Percentiles rank a stretch among this genome's conserved stretches.
phyloP scores from a whole-genome alignment of 208 protist species.

The Leptomonas pyrrhocoris region DNA sequence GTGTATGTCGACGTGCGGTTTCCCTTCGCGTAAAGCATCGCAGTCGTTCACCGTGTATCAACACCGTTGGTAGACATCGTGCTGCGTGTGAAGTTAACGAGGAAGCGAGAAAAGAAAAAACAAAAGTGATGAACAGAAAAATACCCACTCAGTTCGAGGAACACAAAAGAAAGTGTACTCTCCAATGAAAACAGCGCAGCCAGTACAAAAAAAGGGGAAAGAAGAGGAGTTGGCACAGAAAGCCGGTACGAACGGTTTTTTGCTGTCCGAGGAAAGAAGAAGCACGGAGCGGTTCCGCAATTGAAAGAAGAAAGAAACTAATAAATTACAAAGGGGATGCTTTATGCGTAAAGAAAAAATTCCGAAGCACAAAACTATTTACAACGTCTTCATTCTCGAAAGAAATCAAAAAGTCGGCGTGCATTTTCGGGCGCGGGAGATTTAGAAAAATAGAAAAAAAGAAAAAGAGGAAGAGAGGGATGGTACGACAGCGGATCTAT shows the following conservation, averaged over 20 bases:
- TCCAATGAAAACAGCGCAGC: not conserved
- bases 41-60: not conserved
- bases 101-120: not conserved
- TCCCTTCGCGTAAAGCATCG: not conserved
- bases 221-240: not conserved
- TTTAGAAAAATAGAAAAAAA: not conserved
- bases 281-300: not conserved
- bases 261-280: not conserved
- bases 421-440: no score
- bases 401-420: no score
- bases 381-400: no score
- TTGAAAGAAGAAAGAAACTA: not conserved
- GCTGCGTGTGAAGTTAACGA: not conserved
- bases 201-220: not conserved
- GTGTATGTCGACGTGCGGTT: no score
- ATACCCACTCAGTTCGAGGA: no score
- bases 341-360: not conserved
- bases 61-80: not conserved
- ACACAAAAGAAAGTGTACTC: no score
- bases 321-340: not conserved
- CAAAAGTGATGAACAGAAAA: not conserved
- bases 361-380: no score
- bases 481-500: not conserved
- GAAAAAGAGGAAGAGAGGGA: constrained; percentile 7
- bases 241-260: no score